phyloP scores from a whole-genome alignment of 805 yeast genomes.

The Candida patagonica region DNA sequence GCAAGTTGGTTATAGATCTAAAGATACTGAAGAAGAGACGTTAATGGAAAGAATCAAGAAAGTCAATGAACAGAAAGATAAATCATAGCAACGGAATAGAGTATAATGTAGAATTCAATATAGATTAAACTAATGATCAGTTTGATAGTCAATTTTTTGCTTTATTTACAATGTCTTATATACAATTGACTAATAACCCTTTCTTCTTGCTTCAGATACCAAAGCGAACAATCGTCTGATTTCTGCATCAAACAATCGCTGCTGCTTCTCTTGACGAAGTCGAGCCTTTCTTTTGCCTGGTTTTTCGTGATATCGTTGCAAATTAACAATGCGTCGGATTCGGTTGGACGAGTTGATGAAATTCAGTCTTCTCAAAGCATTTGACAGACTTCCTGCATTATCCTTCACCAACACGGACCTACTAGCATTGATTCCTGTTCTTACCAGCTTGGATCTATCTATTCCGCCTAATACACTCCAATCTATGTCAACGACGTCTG shows the following conservation, averaged over 20 bases:
- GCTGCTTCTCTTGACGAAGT: conserved; percentile 23
- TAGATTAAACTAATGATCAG: too few relatives aligned
- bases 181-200: conserved; percentile 19
- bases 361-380: conserved; percentile 21
- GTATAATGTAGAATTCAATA: not conserved
- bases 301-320: conserved; percentile 26
- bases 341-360: conserved; percentile 22
- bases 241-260: conserved; percentile 26
- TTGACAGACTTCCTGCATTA: conserved; percentile 15
- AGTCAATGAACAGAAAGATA: conserved; percentile 7
- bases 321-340: conserved; percentile 19
- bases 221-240: conserved; percentile 27
- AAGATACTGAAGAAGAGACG: conserved; percentile 4
- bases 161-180: not conserved
- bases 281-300: conserved; percentile 28
- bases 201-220: conserved; percentile 26
- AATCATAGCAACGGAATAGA: not conserved
- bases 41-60: conserved; percentile 8
- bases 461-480: conserved; percentile 9
- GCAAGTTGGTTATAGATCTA: conserved; percentile 3
- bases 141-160: too few relatives aligned
- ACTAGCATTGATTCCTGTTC: conserved; percentile 28
- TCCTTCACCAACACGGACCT: conserved; percentile 23
- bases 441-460: conserved; percentile 16
- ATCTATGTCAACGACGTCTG: conserved; percentile 3